These are phyloP conservation scores for Hamigera avellanea DNA, from an alignment of 495 filamentous ascomycete genomes.

Conservation along the genomic window DNA sequence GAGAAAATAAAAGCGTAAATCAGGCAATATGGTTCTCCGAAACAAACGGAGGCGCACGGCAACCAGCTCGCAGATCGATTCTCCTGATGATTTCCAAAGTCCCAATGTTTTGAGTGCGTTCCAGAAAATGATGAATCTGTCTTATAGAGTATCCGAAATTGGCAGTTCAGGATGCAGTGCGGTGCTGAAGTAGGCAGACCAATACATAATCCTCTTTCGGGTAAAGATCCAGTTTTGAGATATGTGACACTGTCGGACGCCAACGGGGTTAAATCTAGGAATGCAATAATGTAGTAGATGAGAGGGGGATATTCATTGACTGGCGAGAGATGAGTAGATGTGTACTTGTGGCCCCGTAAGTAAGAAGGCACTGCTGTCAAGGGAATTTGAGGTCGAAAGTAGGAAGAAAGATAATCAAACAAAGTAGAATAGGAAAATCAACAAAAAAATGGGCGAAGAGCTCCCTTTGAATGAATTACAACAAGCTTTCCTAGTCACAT, in stretches of 20 bases:
- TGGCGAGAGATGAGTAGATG: background rate
- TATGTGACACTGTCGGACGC: background rate
- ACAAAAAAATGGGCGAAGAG: conserved; percentile 8
- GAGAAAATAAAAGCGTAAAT: background rate
- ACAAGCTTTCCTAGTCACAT: conserved; percentile 4
- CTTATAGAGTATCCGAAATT: background rate
- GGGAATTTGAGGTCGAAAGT: too few species aligned
- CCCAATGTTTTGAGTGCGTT: background rate
- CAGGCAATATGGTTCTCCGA: too few species aligned
- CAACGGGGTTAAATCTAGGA: background rate
- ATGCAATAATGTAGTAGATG: background rate
- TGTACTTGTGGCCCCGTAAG: background rate
- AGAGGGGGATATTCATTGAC: too few species aligned
- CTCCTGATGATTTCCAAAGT: background rate
- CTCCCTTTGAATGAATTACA: conserved; percentile 14
- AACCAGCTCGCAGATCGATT: too few species aligned
- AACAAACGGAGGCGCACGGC: too few species aligned
- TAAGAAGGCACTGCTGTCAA: too few species aligned
- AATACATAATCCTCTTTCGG: conserved; percentile 17
- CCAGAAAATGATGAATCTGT: background rate
- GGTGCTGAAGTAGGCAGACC: conserved; percentile 16
- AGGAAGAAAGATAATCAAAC: background rate
- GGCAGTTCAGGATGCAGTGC: conserved; percentile 19
- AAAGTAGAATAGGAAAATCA: background rate
- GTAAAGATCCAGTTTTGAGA: background rate